Percentiles rank a stretch among this genome's conserved stretches.
Evolutionary conservation across 148 eudicot species (phyloP).

Genomic region (Arbutus unedo): DNA sequence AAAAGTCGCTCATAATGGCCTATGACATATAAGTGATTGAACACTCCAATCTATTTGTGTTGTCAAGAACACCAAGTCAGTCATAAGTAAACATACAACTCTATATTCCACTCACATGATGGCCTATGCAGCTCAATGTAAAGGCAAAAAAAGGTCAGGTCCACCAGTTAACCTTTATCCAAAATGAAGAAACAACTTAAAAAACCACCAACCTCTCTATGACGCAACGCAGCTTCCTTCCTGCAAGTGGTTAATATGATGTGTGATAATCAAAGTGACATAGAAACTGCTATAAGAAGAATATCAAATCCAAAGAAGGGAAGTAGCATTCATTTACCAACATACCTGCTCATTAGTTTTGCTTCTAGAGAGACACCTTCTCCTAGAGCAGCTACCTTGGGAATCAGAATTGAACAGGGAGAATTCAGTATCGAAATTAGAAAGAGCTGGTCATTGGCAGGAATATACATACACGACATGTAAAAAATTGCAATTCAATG

Average conservation of each 20-base stretch:
- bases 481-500: background rate
- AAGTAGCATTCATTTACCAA: background rate
- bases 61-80: background rate
- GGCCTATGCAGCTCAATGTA: background rate
- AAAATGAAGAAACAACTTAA: constrained; percentile 6
- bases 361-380: constrained; percentile 98
- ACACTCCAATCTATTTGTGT: background rate
- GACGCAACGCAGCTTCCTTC: constrained; percentile 96
- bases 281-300: background rate
- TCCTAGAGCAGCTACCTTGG: constrained; percentile 91
- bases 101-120: background rate
- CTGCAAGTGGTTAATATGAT: constrained; percentile 38
- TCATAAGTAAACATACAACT: background rate
- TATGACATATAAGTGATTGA: background rate
- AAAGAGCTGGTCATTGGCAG: background rate
- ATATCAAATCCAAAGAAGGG: constrained; percentile 14
- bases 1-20: background rate
- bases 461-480: background rate
- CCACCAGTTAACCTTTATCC: background rate
- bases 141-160: background rate
- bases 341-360: constrained; percentile 86
- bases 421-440: constrained; percentile 6
- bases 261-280: constrained; percentile 18
- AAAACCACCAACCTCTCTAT: constrained; percentile 73
- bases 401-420: constrained; percentile 18